phyloP scores from a whole-genome alignment of 1,284 basidiomycete species.

The Cutaneotrichosporon dermatis region DNA sequence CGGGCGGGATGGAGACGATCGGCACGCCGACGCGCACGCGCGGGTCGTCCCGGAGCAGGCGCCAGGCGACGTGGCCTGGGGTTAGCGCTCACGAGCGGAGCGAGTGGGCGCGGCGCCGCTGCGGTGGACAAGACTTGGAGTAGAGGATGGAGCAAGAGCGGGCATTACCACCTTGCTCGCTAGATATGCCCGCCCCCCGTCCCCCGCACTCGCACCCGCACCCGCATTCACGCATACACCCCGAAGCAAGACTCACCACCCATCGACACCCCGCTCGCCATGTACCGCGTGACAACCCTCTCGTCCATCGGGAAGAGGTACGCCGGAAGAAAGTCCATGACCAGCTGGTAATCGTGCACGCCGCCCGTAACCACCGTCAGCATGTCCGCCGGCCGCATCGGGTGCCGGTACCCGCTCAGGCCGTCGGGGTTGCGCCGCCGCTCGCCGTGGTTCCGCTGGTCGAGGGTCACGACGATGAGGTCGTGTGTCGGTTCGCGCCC shows the following conservation, averaged over 20 bases:
- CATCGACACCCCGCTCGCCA: conserved; percentile 50
- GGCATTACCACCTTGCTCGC: no score
- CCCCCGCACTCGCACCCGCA: no score
- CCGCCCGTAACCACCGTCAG: conserved; percentile 51
- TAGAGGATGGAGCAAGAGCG: no score
- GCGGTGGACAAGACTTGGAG: no score
- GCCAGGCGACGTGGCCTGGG: conserved; percentile 14
- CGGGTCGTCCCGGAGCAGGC: conserved; percentile 14
- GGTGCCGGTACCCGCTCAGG: conserved; percentile 7
- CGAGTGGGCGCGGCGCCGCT: no score
- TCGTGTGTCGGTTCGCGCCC: conserved; percentile 27
- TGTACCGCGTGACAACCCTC: conserved; percentile 60
- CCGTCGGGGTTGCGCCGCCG: conserved; percentile 51
- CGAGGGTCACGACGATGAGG: conserved; percentile 48
- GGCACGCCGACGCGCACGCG: conserved; percentile 13
- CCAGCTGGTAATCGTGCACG: conserved; percentile 65
- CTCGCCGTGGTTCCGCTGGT: conserved; percentile 67
- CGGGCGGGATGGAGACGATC: conserved; percentile 11
- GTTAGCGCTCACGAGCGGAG: neutral
- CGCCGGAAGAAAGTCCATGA: conserved; percentile 70
- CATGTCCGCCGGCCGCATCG: conserved; percentile 11
- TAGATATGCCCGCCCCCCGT: no score
- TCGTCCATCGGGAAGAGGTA: conserved; percentile 69
- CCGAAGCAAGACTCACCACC: conserved; percentile 33
- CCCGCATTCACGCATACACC: no score